These are phyloP conservation scores for Cyclostephanos tholiformis DNA, from an alignment of 108 stramenopile species.

Conservation along the genomic window DNA sequence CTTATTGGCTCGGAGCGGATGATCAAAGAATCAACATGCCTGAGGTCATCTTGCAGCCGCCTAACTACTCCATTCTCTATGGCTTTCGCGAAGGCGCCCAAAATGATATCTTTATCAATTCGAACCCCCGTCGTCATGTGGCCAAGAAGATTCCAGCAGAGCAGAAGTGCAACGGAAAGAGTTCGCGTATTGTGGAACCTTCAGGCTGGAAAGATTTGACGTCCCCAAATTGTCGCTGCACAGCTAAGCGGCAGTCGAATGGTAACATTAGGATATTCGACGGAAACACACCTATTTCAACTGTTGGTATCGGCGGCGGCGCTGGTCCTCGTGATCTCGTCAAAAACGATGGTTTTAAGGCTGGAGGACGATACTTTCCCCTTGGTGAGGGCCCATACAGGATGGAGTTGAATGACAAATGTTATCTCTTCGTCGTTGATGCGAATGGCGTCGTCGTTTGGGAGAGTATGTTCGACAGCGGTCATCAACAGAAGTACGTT, in stretches of 20 bases:
- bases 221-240: not conserved
- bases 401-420: slow-evolving; percentile 1
- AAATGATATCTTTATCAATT: not conserved
- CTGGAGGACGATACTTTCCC: not conserved
- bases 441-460: not conserved
- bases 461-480: slow-evolving; percentile 1
- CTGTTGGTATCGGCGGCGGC: not conserved
- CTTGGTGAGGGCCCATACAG: not conserved
- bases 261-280: not conserved
- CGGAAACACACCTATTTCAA: not conserved
- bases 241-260: not conserved
- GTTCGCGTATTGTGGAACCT: not conserved
- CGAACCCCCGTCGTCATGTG: not conserved
- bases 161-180: slow-evolving; percentile 5
- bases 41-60: not conserved
- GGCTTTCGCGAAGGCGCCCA: slow-evolving; percentile 5
- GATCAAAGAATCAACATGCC: slow-evolving; percentile 5
- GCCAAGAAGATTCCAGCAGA: not conserved
- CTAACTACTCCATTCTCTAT: slow-evolving; percentile 3
- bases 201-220: not conserved
- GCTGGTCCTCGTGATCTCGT: not conserved
- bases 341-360: not conserved
- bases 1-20: not conserved
- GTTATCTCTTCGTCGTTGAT: not conserved
- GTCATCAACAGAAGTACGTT: too few species aligned